Base-by-base conservation (phyloP, 768 basidiomycete species). In the Pleurotus sapidus region DNA sequence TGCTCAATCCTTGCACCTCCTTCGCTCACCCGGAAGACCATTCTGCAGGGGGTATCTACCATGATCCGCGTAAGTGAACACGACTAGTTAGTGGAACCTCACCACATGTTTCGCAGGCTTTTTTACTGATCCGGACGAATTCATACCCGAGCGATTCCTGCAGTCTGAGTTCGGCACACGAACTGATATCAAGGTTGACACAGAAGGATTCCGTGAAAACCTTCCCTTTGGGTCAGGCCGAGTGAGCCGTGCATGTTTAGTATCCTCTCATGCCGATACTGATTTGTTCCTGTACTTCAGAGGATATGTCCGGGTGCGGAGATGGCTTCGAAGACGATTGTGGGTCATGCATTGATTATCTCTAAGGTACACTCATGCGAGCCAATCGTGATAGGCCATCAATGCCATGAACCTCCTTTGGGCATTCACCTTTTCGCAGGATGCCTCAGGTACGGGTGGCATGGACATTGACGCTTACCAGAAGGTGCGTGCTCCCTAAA, bases 391-490 rank as follows among this genome's bases (percentile, higher is more conserved):
- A 17, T 49, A 68, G 66, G 50, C 57, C 37, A 56, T 72, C 23
- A 65, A 65, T 46, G 59, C 57, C 9, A 68, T 67, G 64, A 66
- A 63, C 46, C 63, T 72, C 7, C 17, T 72, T 5, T 72, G 70
- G 70, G 67, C 66, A 5, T 72, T 72, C 63, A 58, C 64, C 39
- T 72, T 68, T 56, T 45, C 42, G 5, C n/a, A 45, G 14, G 42
- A 45, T 45, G 42, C n/a, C 20, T 45, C 42, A 17, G 42, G 42
- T 23, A 45, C 42, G 20, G 42, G 42, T 23, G 42, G 42, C 20
- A 45, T 45, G 11, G 42, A 3, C 42, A 45, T 45, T 7, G 42
- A 45, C n/a, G 42, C 42, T 5, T 45, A 45, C 20, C 42, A 45
- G 14, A 45, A 45, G 42, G 42, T 23, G 11, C 5, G 42, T 18